These are phyloP conservation scores for Stephania japonica DNA, from an alignment of 164 flowering plant genomes.

Conservation along the genomic window DNA sequence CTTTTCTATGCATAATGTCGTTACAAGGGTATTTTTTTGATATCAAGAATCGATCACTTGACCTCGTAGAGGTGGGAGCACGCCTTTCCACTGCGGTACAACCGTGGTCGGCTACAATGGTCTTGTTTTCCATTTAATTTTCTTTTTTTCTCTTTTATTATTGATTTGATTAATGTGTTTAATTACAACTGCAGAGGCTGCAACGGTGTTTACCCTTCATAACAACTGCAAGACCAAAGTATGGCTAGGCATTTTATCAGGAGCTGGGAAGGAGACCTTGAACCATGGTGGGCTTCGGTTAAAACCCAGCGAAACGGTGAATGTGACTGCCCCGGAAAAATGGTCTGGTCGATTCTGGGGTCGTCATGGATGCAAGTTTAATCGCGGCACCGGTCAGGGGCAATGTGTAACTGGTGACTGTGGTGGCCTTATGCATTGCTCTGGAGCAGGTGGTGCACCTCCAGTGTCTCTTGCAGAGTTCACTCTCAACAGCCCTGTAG, in stretches of 20 bases:
- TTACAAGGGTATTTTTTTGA: too few relatives aligned
- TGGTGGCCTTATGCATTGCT: constrained; percentile 25
- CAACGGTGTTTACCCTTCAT: constrained; percentile 29
- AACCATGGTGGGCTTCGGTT: constrained; percentile 31
- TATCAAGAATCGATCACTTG: too few relatives aligned
- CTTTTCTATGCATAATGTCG: too few relatives aligned
- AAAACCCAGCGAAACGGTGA: constrained; percentile 11
- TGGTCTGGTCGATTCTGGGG: constrained; percentile 52
- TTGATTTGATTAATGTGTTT: background rate
- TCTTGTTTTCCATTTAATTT: background rate
- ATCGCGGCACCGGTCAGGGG: constrained; percentile 15
- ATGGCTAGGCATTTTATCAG: constrained; percentile 42
- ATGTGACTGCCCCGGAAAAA: constrained; percentile 16
- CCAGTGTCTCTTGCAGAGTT: constrained; percentile 38
- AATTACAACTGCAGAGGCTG: constrained; percentile 18
- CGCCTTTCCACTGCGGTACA: too few relatives aligned
- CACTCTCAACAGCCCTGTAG: constrained; percentile 17
- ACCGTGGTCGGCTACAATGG: background rate
- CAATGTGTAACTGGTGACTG: constrained; percentile 36
- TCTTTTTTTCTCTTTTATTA: background rate
- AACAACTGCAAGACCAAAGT: constrained; percentile 31
- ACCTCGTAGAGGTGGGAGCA: too few relatives aligned
- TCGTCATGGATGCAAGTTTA: constrained; percentile 24
- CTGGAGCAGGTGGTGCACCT: constrained; percentile 32
- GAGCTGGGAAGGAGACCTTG: constrained; percentile 28